Conservation (phyloP, 2,329 filamentous ascomycete species). For the Aspergillus tubingensis region DNA sequence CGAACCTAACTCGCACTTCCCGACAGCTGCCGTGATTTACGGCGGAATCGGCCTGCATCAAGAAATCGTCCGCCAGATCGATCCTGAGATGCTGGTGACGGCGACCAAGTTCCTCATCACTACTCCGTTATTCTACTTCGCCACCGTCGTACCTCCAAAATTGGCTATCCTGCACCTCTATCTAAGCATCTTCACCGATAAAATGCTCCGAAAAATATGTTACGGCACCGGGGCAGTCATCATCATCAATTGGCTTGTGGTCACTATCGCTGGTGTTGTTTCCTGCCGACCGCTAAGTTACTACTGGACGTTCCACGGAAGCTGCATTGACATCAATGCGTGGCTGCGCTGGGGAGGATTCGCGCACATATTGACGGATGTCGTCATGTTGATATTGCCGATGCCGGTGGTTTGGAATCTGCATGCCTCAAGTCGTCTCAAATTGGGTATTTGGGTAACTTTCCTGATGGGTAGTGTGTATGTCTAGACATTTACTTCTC, state of each 20-base stretch:
- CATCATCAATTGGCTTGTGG: slow-evolving; percentile 6
- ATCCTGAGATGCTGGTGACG: neutral
- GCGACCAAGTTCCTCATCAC: slow-evolving; percentile 5
- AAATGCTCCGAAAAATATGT: slow-evolving; percentile 4
- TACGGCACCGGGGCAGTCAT: slow-evolving; percentile 1
- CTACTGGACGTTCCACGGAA: slow-evolving; percentile 7
- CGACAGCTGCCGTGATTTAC: neutral
- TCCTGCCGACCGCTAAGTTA: slow-evolving; percentile 1
- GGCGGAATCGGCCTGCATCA: slow-evolving; percentile 11
- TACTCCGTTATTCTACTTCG: slow-evolving; percentile 6
- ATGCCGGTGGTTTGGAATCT: slow-evolving; percentile 38
- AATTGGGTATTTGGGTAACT: slow-evolving; percentile 18
- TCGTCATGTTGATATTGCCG: slow-evolving; percentile 37
- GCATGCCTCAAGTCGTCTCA: slow-evolving; percentile 21
- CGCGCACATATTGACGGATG: slow-evolving; percentile 42
- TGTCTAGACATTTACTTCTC: no score
- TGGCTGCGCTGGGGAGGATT: slow-evolving; percentile 35
- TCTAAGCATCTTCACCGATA: slow-evolving; percentile 6
- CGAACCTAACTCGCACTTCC: neutral
- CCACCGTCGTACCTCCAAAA: slow-evolving; percentile 1
- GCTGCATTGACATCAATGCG: slow-evolving; percentile 30
- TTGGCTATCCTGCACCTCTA: slow-evolving; percentile 7
- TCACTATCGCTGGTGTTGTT: neutral
- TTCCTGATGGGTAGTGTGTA: slow-evolving; percentile 23
- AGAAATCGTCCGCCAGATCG: neutral